These are phyloP conservation scores for Cutaneotrichosporon sp. DNA, from an alignment of 1,284 basidiomycete genomes.

Conservation along the genomic window DNA sequence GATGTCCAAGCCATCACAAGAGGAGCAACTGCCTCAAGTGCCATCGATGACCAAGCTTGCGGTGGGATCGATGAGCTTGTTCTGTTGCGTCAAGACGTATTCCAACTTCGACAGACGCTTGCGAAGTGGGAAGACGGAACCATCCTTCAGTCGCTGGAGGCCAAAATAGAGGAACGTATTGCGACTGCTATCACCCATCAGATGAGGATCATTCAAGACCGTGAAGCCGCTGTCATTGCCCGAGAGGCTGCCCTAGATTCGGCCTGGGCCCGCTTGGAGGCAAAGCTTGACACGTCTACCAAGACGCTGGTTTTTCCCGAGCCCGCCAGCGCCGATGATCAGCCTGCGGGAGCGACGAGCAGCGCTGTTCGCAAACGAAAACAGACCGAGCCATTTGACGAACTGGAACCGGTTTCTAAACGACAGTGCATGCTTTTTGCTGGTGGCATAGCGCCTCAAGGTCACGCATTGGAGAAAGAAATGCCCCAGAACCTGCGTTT, in stretches of 20 bases:
- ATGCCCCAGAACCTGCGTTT: background rate
- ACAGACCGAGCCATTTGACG: too few species aligned
- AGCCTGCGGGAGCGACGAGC: too few species aligned
- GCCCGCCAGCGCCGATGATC: too few species aligned
- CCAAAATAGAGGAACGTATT: background rate
- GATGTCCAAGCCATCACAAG: too few species aligned
- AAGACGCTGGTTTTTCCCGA: too few species aligned
- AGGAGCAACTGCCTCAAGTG: background rate
- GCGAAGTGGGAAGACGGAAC: background rate
- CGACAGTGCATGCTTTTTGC: too few species aligned
- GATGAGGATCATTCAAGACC: constrained; percentile 1
- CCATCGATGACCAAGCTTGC: background rate
- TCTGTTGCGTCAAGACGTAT: background rate
- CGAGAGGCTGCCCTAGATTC: constrained; percentile 18
- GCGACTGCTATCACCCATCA: background rate
- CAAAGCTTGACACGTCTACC: background rate
- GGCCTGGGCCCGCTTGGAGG: constrained; percentile 1
- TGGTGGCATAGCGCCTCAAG: too few species aligned
- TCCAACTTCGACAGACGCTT: background rate
- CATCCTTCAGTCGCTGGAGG: background rate
- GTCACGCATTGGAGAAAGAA: background rate
- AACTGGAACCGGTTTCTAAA: too few species aligned
- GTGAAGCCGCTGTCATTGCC: constrained; percentile 16
- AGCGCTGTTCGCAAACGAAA: too few species aligned
- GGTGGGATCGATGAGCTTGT: background rate